A percentile compares a stretch with the other conserved stretches of the same genome.
Evolutionary conservation across 2,329 filamentous ascomycete species (phyloP).

Genomic region (Purpureocillium takamizusanense): DNA sequence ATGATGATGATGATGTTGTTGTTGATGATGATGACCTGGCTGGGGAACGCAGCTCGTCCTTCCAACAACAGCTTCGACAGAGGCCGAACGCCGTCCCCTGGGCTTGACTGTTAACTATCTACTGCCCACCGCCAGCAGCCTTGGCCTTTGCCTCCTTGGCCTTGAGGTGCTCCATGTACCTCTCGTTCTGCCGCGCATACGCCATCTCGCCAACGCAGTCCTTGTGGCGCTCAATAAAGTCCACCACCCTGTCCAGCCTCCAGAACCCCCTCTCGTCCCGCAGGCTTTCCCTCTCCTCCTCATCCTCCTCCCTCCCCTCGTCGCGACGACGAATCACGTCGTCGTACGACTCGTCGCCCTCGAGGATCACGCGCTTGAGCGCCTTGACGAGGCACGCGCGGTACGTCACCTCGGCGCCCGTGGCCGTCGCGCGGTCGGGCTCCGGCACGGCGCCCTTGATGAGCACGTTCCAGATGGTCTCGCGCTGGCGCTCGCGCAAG

Average conservation of each 20-base stretch:
- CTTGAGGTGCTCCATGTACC: constrained; percentile 5
- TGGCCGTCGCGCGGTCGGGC: too few species aligned
- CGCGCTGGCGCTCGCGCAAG: constrained; percentile 26
- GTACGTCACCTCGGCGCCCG: constrained; percentile 12
- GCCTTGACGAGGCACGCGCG: constrained; percentile 28
- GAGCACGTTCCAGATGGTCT: constrained; percentile 35
- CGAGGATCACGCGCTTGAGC: constrained; percentile 40
- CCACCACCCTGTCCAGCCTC: constrained; percentile 27
- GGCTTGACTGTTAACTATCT: too few species aligned
- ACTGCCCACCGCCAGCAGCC: too few species aligned
- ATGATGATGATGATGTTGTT: too few species aligned
- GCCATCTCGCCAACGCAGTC: constrained; percentile 25
- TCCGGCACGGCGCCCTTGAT: constrained; percentile 26
- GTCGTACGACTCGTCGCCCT: constrained; percentile 30
- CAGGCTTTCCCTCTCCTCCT: constrained; percentile 14
- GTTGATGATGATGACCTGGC: too few species aligned
- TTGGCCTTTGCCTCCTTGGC: neutral
- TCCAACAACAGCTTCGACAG: too few species aligned
- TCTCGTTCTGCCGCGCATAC: constrained; percentile 13
- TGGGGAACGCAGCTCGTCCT: too few species aligned
- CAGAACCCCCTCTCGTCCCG: constrained; percentile 32
- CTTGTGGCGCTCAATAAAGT: constrained; percentile 32
- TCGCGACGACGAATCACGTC: too few species aligned
- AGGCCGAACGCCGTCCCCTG: too few species aligned
- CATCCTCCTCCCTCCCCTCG: too few species aligned